These are phyloP conservation scores for Xylaria longipes DNA, from an alignment of 495 filamentous ascomycete species.

Conservation along the genomic window DNA sequence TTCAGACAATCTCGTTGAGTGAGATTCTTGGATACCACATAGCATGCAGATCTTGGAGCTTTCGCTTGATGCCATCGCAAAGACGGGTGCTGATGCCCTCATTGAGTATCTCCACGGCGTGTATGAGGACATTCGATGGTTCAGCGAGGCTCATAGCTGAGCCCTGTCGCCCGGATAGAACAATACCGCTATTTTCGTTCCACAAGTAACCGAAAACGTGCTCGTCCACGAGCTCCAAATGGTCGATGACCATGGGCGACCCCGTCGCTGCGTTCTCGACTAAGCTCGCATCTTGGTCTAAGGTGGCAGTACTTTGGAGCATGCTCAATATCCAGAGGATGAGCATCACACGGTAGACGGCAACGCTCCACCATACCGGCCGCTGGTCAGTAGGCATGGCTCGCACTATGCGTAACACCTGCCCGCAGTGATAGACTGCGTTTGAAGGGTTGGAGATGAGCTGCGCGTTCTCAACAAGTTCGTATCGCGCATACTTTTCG, in stretches of 20 bases:
- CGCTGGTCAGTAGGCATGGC: slow-evolving; percentile 50
- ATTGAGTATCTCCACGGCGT: slow-evolving; percentile 54
- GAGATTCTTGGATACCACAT: neutral
- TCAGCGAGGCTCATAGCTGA: slow-evolving; percentile 41
- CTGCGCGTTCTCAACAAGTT: slow-evolving; percentile 53
- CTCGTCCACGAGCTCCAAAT: slow-evolving; percentile 46
- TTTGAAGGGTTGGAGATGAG: slow-evolving; percentile 62
- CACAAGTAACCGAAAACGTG: slow-evolving; percentile 47
- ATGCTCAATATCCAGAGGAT: slow-evolving; percentile 58
- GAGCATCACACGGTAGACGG: slow-evolving; percentile 58
- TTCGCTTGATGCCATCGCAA: slow-evolving; percentile 55
- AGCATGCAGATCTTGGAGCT: slow-evolving; percentile 45
- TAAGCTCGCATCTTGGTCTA: slow-evolving; percentile 34
- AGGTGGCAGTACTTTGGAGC: slow-evolving; percentile 32
- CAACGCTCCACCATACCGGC: slow-evolving; percentile 62
- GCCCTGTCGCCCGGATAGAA: slow-evolving; percentile 44
- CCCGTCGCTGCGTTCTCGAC: slow-evolving; percentile 35
- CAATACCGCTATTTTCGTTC: slow-evolving; percentile 44
- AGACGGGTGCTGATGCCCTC: slow-evolving; percentile 48
- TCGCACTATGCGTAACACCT: slow-evolving; percentile 60
- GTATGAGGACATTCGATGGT: slow-evolving; percentile 50
- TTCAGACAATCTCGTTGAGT: neutral
- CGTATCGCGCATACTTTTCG: slow-evolving; percentile 62
- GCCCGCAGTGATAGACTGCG: slow-evolving; percentile 66
- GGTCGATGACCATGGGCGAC: slow-evolving; percentile 46